phyloP scores from a whole-genome alignment of 2,329 filamentous ascomycete genomes.

The Achaetomium macrosporum region DNA sequence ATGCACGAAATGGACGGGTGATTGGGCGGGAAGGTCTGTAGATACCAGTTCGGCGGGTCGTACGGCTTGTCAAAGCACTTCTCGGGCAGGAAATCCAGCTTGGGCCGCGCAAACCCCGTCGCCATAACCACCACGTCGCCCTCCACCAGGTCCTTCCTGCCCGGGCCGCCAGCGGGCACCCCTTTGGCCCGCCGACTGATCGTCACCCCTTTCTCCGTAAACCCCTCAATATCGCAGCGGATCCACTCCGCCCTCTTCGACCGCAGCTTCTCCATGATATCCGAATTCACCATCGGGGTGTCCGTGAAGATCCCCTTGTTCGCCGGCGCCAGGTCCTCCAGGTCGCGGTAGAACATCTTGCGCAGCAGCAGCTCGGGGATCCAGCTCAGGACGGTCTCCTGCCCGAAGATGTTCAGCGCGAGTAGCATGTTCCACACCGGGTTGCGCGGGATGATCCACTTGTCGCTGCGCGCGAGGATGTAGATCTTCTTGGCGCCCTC shows the following conservation, averaged over 20 bases:
- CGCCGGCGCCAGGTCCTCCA: conserved; percentile 65
- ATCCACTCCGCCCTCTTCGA: conserved; percentile 70
- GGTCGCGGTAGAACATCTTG: conserved; percentile 76
- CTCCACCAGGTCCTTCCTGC: conserved; percentile 57
- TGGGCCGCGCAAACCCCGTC: conserved; percentile 72
- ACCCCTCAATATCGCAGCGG: conserved; percentile 68
- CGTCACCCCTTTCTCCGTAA: conserved; percentile 56
- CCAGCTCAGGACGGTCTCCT: conserved; percentile 68
- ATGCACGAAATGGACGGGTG: conserved; percentile 71
- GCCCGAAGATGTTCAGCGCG: conserved; percentile 71
- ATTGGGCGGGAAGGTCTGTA: conserved; percentile 74
- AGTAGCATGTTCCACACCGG: conserved; percentile 67
- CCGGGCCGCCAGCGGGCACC: conserved; percentile 70
- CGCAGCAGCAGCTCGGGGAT: conserved; percentile 71
- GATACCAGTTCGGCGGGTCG: conserved; percentile 77
- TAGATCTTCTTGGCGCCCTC: conserved; percentile 62
- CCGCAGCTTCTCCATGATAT: conserved; percentile 71
- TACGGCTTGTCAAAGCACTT: conserved; percentile 71
- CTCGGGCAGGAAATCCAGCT: conserved; percentile 65
- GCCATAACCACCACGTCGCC: conserved; percentile 78
- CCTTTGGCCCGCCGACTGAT: conserved; percentile 69
- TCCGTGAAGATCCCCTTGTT: conserved; percentile 72
- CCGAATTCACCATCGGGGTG: conserved; percentile 82
- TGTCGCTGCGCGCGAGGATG: conserved; percentile 71
- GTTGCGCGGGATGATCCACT: conserved; percentile 84